Evolutionary conservation across 148 eudicot genomes (phyloP).

Genomic region (Talinum fruticosum): DNA sequence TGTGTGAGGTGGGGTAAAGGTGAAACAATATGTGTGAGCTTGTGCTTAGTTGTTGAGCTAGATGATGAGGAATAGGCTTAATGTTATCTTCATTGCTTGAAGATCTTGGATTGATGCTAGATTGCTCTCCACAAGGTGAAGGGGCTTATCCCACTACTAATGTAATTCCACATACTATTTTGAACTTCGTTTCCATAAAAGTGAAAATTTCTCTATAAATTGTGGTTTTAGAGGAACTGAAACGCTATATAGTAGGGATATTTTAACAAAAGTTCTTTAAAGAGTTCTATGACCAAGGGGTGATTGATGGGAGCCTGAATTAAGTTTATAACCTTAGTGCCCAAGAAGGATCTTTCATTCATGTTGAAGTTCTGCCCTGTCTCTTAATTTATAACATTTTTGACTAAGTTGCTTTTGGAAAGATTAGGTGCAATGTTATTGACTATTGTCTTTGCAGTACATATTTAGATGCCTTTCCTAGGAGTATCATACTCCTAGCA

Average conservation of each 20-base stretch:
- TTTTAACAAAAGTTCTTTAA: not conserved
- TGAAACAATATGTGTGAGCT: too few relatives aligned
- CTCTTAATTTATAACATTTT: too few relatives aligned
- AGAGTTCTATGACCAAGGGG: not conserved
- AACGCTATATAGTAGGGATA: not conserved
- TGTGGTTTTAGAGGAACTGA: not conserved
- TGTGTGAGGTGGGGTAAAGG: too few relatives aligned
- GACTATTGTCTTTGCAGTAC: too few relatives aligned
- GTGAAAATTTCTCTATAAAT: not conserved
- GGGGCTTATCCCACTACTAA: not conserved
- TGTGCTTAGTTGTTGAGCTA: too few relatives aligned
- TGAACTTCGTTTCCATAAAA: not conserved
- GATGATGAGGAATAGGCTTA: too few relatives aligned
- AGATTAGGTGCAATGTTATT: too few relatives aligned
- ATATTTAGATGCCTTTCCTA: too few relatives aligned
- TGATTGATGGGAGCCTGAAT: not conserved
- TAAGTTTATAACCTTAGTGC: not conserved
- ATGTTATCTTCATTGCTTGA: too few relatives aligned
- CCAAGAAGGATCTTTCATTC: not conserved
- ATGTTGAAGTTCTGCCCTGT: not conserved
- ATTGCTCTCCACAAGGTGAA: not conserved
- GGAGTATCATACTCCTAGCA: too few relatives aligned
- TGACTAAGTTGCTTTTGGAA: too few relatives aligned
- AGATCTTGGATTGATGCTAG: not conserved
- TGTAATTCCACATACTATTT: too few relatives aligned